Evolutionary conservation across 2,329 filamentous ascomycete species (phyloP), one percentile per base, ranked within the genome.

Genomic region (Aspergillus chevalieri): DNA sequence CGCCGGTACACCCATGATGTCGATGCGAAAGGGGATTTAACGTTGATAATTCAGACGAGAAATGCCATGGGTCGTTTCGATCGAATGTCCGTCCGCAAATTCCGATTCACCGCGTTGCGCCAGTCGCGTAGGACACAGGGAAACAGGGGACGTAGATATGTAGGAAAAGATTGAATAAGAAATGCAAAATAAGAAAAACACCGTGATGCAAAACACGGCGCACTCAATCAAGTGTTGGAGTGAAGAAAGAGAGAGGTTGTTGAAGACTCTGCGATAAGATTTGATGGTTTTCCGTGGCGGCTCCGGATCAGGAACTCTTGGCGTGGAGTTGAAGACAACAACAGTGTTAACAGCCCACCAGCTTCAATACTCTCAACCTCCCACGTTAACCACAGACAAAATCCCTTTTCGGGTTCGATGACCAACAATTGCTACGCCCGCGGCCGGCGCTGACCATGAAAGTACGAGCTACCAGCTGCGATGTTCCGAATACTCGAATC

Each of bases 1-100:
- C 53, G 91, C 90, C 60, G 90, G 90, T 64, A 95, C 91, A 86
- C 90, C 90, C 90, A 95, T 95, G 51, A 55, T 65, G 57, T 51
- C 52, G 51, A 57, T 52, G 55, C 54, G 51, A 55, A 50, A 50
- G 43, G 10, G 4, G 26, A 26, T 39, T 30, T 12, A 45, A 38
- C 4, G 22, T 17, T 19, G 34, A 17, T 3, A 38, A 43, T 36
- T 34, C 5, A 10, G 17, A 44, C 24, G 21, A 17, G 43, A 10
- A 26, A 33, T 46, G 15, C 44, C 44, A 46, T 46, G 17, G 17
- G 34, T 26, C 22, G 26, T 9, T 22, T 46, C 21, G 12, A 30
- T 24, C 43, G 15, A 28, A 12, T 33, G n/a, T 17, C 42, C 24
- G 17, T 22, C 17, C 17, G 17, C 17, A 36, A 14, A 17, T n/a